Conservation (phyloP, 2,329 filamentous ascomycete species). For the Pseudonectria foliicola region DNA sequence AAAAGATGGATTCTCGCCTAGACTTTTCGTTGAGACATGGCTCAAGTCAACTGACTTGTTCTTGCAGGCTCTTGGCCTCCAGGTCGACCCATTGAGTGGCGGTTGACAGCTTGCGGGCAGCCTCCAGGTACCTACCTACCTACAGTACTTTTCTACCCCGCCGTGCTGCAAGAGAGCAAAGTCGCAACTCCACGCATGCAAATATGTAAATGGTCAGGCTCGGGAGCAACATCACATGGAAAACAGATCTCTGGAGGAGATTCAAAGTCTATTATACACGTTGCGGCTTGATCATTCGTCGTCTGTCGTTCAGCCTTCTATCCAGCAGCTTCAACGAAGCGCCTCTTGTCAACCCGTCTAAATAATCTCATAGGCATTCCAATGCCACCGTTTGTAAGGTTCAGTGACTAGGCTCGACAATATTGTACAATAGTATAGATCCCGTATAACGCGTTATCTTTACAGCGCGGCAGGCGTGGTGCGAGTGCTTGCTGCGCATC, state of each 20-base stretch:
- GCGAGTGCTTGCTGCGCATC: constrained; percentile 3
- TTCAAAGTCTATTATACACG: constrained; percentile 15
- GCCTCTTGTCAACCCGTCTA: constrained; percentile 7
- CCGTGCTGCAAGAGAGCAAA: no score
- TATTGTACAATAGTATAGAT: constrained; percentile 22
- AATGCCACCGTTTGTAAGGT: constrained; percentile 2
- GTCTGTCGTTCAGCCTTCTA: not conserved
- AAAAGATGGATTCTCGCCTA: no score
- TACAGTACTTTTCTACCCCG: no score
- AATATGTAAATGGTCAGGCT: no score
- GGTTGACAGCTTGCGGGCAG: no score
- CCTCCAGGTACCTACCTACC: no score
- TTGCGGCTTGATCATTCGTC: constrained; percentile 8
- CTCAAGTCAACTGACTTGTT: no score
- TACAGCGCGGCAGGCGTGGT: constrained; percentile 11
- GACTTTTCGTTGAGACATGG: no score
- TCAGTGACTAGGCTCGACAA: constrained; percentile 10
- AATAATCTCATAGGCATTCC: constrained; percentile 13
- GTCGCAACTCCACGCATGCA: no score
- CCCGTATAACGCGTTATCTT: constrained; percentile 13
- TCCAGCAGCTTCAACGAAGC: constrained; percentile 2
- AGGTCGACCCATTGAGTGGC: no score
- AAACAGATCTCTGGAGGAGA: constrained; percentile 12
- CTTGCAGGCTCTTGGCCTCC: no score
- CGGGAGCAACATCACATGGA: no score